Percentiles rank a stretch among this genome's conserved stretches.
Evolutionary conservation across 2,329 filamentous ascomycete genomes (phyloP).

Genomic region (Aquanectria penicillioides): DNA sequence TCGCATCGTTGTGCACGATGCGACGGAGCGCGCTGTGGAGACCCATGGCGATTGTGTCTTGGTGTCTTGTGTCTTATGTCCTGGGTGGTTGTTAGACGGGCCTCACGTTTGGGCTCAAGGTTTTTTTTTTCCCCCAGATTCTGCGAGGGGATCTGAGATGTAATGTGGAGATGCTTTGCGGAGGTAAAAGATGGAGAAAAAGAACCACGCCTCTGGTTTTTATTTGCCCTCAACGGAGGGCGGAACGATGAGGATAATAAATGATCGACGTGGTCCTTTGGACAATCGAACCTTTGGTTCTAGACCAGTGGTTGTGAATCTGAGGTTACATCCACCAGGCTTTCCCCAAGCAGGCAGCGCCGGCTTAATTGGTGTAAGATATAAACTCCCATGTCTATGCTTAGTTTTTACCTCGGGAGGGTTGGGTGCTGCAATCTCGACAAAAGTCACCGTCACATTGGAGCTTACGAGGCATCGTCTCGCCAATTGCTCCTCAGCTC

Average conservation of each 20-base stretch:
- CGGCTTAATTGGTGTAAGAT: conserved; percentile 37
- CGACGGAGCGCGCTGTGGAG: conserved; percentile 58
- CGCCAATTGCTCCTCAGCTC: conserved; percentile 3
- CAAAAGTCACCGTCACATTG: conserved; percentile 23
- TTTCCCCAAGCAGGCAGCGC: conserved; percentile 28
- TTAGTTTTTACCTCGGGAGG: background rate
- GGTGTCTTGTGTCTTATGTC: background rate
- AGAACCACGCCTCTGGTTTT: too few relatives aligned
- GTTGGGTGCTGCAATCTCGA: conserved; percentile 20
- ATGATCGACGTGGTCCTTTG: conserved; percentile 27
- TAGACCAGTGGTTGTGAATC: conserved; percentile 6
- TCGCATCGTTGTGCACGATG: conserved; percentile 76
- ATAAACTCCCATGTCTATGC: conserved; percentile 23
- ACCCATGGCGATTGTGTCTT: conserved; percentile 47
- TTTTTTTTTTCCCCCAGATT: too few relatives aligned
- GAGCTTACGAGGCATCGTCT: conserved; percentile 19
- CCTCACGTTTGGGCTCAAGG: too few relatives aligned
- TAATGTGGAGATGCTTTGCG: too few relatives aligned
- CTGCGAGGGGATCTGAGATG: too few relatives aligned
- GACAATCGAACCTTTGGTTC: background rate
- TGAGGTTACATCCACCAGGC: conserved; percentile 35
- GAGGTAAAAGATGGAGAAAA: too few relatives aligned
- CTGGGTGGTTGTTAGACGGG: conserved; percentile 2
- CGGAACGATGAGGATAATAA: conserved; percentile 35
- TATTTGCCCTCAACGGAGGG: too few relatives aligned